Evolutionary conservation across 495 filamentous ascomycete genomes (phyloP).

Genomic region (Penicillium parvum): DNA sequence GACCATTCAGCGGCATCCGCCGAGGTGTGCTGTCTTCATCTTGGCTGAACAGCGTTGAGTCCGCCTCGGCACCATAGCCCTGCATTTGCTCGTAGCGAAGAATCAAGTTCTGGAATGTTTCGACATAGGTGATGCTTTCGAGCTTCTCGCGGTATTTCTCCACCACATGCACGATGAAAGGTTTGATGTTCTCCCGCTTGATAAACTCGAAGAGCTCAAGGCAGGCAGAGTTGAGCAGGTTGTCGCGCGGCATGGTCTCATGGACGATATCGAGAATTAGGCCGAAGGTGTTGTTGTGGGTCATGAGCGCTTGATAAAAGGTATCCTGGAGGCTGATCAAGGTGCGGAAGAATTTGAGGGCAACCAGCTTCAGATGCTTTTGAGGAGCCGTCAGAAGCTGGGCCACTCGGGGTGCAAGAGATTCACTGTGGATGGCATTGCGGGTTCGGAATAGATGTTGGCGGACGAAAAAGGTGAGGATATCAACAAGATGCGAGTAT

Average conservation of each 20-base stretch:
- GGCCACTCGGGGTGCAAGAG: constrained; percentile 72
- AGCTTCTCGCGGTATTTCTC: constrained; percentile 85
- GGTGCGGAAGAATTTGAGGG: constrained; percentile 91
- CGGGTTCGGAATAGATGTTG: constrained; percentile 83
- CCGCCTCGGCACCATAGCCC: constrained; percentile 58
- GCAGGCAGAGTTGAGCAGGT: constrained; percentile 92
- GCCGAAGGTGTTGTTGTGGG: constrained; percentile 76
- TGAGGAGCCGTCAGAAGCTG: constrained; percentile 81
- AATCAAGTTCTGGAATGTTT: constrained; percentile 76
- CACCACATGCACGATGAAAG: constrained; percentile 77
- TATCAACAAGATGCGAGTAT: constrained; percentile 87
- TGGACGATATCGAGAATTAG: constrained; percentile 85
- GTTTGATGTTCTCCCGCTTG: constrained; percentile 76
- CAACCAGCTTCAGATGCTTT: constrained; percentile 89
- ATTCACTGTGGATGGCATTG: constrained; percentile 78
- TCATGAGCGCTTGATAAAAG: constrained; percentile 85
- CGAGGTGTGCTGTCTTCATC: constrained; percentile 45
- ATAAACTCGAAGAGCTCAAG: constrained; percentile 93
- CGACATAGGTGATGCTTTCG: constrained; percentile 73
- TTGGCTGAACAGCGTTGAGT: constrained; percentile 48
- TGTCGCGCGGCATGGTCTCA: constrained; percentile 92
- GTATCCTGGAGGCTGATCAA: constrained; percentile 85
- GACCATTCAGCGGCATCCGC: constrained; percentile 58
- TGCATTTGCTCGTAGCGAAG: constrained; percentile 75
- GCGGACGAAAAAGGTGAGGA: constrained; percentile 90